These are phyloP conservation scores for Fusarium foetens DNA, from an alignment of 2,329 filamentous ascomycete species.

Conservation along the genomic window DNA sequence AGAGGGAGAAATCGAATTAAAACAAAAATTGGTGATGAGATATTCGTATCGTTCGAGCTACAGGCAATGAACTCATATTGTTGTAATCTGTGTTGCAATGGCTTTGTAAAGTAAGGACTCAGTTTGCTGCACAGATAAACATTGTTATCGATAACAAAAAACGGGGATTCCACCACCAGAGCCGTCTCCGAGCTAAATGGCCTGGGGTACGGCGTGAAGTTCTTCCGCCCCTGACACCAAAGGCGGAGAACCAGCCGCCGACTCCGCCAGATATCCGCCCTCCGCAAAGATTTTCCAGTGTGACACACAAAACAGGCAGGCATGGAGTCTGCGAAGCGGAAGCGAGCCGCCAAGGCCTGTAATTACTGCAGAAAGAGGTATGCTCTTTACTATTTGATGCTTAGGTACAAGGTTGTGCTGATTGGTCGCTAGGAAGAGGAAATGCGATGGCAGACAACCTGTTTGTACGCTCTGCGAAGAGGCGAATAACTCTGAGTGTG, in stretches of 20 bases:
- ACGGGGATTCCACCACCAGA: no score
- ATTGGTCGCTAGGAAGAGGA: slow-evolving; percentile 17
- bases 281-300: slow-evolving; percentile 25
- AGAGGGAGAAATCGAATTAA: no score
- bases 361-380: slow-evolving; percentile 39
- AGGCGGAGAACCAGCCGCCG: slow-evolving; percentile 28
- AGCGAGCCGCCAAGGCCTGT: slow-evolving; percentile 40
- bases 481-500: slow-evolving; percentile 32
- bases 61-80: no score
- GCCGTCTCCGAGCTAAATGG: no score
- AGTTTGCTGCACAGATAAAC: no score
- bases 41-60: no score
- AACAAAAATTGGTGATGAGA: no score
- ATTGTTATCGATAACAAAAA: no score
- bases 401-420: neutral
- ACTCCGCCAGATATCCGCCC: slow-evolving; percentile 24
- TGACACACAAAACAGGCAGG: slow-evolving; percentile 4
- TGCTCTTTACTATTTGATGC: neutral
- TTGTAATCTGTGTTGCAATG: no score
- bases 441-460: slow-evolving; percentile 35
- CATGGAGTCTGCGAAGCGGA: slow-evolving; percentile 38
- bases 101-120: no score
- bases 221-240: neutral
- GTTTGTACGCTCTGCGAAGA: slow-evolving; percentile 35
- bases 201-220: neutral